Evolutionary conservation across 176 grass and related monocot genomes (phyloP).

Genomic region (Tillandsia leiboldiana): DNA sequence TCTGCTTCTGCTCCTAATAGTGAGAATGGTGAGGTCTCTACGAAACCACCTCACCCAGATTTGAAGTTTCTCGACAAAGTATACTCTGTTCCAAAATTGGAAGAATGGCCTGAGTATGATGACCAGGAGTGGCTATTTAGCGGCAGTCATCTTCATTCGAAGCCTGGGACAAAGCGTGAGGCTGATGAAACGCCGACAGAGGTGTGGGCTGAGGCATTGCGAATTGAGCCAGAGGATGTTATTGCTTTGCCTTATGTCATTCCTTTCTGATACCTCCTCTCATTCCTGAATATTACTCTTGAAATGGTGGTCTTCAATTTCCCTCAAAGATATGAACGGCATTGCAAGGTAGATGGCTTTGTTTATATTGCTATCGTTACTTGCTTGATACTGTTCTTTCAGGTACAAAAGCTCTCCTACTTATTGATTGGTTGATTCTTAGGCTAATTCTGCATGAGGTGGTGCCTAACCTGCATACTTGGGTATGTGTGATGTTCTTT

Average conservation of each 20-base stretch:
- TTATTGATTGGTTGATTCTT: neutral
- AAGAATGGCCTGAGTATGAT: constrained; percentile 13
- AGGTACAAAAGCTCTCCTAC: neutral
- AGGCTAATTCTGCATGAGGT: neutral
- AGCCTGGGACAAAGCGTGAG: constrained; percentile 5
- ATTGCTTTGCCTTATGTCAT: constrained; percentile 47
- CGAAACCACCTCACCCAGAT: constrained; percentile 29
- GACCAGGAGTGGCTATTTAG: constrained; percentile 43
- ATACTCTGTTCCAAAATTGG: constrained; percentile 29
- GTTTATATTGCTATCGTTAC: neutral
- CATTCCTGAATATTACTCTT: neutral
- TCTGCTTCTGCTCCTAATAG: neutral
- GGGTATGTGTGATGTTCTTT: neutral
- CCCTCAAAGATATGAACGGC: neutral
- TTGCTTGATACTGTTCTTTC: neutral
- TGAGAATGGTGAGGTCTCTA: constrained; percentile 3
- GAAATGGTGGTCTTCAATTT: constrained; percentile 7
- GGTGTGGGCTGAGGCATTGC: constrained; percentile 35
- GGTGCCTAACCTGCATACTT: neutral
- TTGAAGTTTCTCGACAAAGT: constrained; percentile 36
- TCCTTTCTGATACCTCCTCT: constrained; percentile 26
- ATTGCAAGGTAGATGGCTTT: constrained; percentile 4
- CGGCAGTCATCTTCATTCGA: constrained; percentile 7
- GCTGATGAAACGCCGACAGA: constrained; percentile 8
- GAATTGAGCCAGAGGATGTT: constrained; percentile 21